Percentiles rank a stretch among this genome's conserved stretches.
phyloP scores from a whole-genome alignment of 1,284 basidiomycete genomes.

The Ceratobasidium papillatum region DNA sequence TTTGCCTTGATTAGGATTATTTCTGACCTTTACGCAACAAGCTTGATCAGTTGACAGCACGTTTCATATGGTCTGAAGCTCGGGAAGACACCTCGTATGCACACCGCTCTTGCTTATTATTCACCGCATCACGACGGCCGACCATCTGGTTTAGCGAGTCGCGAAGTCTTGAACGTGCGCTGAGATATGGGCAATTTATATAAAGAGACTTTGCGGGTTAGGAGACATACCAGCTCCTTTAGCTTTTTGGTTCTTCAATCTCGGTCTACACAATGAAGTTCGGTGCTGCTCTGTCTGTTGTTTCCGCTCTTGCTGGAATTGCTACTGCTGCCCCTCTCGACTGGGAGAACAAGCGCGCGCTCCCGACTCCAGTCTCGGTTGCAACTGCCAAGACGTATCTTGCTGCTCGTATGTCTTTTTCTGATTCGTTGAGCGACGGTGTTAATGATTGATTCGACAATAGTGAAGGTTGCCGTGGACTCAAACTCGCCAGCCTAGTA shows the following conservation, averaged over 20 bases:
- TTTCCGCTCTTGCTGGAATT: not conserved
- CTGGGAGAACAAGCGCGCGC: slow-evolving; percentile 47
- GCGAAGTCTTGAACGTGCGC: not conserved
- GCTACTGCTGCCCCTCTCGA: slow-evolving; percentile 15
- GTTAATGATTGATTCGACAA: not conserved
- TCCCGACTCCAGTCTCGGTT: slow-evolving; percentile 54
- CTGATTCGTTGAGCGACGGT: not conserved
- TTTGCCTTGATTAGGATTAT: not conserved
- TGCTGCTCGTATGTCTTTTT: slow-evolving; percentile 44
- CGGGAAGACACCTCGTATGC: not conserved
- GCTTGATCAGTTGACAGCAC: not conserved
- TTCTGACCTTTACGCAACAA: not conserved
- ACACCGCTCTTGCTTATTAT: not conserved
- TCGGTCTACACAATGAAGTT: slow-evolving; percentile 8
- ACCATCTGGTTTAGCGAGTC: not conserved
- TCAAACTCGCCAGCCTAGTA: slow-evolving; percentile 21
- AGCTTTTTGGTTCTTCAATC: too few relatives aligned
- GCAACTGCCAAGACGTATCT: slow-evolving; percentile 55
- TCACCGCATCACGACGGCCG: not conserved
- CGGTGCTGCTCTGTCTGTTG: not conserved
- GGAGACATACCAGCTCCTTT: not conserved
- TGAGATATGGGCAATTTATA: too few relatives aligned
- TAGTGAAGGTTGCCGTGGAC: not conserved
- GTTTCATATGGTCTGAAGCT: not conserved
- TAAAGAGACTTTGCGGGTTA: not conserved